Conservation (phyloP, 257 asterid species). For the Solanum ahanhuiri region DNA sequence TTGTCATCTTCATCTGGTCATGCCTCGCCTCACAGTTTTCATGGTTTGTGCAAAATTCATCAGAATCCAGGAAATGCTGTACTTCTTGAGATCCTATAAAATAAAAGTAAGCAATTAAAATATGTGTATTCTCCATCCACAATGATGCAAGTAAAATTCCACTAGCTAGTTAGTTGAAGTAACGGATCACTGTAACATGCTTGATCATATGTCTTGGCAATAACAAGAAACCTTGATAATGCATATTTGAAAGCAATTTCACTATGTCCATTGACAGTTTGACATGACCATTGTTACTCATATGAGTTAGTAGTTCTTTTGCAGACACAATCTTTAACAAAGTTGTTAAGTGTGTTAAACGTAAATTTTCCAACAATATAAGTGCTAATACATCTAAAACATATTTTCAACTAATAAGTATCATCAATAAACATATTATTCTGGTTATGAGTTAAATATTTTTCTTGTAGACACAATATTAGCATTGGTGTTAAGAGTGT, state of each 20-base stretch:
- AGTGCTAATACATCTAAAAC: background rate
- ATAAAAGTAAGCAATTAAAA: background rate
- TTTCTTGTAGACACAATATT: background rate
- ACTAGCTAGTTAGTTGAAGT: background rate
- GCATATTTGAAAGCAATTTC: background rate
- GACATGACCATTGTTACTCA: background rate
- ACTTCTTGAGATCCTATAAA: constrained; percentile 75
- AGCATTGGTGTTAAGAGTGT: background rate
- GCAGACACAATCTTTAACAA: background rate
- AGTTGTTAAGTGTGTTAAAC: background rate
- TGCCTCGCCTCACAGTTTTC: constrained; percentile 75
- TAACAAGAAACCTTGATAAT: background rate
- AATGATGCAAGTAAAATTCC: background rate
- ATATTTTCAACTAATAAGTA: background rate
- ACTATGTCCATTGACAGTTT: background rate
- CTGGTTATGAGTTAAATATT: background rate
- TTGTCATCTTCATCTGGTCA: constrained; percentile 63
- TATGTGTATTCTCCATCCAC: background rate
- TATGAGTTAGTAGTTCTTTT: background rate
- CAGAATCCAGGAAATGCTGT: constrained; percentile 42
- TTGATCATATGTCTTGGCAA: background rate
- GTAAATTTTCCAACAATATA: background rate
- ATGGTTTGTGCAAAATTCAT: constrained; percentile 65
- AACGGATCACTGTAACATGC: background rate
- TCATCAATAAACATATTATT: background rate